These are phyloP conservation scores for Amphirosellinia nigrospora DNA, from an alignment of 495 filamentous ascomycete species.

Conservation along the genomic window DNA sequence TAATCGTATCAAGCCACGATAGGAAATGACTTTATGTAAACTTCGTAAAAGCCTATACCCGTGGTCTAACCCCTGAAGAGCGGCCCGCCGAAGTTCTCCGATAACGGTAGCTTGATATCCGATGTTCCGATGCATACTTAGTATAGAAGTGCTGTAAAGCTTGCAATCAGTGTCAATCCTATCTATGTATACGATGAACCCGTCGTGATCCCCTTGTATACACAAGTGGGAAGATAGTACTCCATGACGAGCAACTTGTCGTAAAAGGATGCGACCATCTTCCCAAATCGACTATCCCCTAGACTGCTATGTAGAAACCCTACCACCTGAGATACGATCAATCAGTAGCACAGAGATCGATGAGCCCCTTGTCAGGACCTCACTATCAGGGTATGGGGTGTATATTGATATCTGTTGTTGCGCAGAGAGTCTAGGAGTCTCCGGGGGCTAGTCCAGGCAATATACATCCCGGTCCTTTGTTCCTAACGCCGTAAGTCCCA, in stretches of 20 bases:
- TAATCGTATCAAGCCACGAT: not conserved
- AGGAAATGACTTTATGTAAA: not conserved
- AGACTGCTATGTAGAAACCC: not conserved
- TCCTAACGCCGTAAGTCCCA: no score
- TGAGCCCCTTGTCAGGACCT: no score
- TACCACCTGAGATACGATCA: not conserved
- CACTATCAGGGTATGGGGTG: no score
- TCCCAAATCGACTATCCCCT: not conserved
- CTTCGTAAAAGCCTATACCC: not conserved
- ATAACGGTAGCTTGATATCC: not conserved
- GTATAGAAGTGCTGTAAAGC: not conserved
- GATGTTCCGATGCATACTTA: not conserved
- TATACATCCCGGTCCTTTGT: no score
- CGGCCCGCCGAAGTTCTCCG: not conserved
- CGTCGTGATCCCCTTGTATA: not conserved
- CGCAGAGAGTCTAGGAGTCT: no score
- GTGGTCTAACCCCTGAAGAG: not conserved
- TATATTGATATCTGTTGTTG: no score
- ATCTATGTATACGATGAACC: not conserved
- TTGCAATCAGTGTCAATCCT: not conserved
- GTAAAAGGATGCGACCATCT: not conserved
- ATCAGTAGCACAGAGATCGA: not conserved
- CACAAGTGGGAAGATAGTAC: not conserved
- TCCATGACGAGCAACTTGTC: not conserved
- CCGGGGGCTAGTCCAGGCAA: no score